These are phyloP conservation scores for Atalantia buxifolia DNA, from an alignment of 345 rosid genomes.

Conservation along the genomic window DNA sequence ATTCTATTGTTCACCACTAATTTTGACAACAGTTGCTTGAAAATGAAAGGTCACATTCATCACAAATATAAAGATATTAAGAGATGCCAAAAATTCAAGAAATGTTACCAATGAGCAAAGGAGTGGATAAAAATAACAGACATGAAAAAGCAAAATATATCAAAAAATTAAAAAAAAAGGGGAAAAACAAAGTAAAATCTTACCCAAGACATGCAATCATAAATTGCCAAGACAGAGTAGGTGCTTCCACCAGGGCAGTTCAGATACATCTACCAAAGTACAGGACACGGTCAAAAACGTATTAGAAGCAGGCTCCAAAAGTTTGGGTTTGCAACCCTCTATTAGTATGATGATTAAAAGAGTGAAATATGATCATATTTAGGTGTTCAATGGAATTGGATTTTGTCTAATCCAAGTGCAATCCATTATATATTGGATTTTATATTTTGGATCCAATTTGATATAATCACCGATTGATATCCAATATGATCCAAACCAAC, in stretches of 20 bases:
- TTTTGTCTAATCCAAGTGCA: too few relatives aligned
- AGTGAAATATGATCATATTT: background rate
- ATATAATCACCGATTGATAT: too few relatives aligned
- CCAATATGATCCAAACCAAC: too few relatives aligned
- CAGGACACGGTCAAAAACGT: constrained; percentile 12
- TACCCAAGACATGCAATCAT: constrained; percentile 98
- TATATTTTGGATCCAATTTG: too few relatives aligned
- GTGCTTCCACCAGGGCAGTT: constrained; percentile 96
- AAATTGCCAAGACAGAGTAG: constrained; percentile 81
- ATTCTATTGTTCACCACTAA: background rate
- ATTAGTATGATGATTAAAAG: background rate
- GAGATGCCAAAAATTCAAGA: background rate
- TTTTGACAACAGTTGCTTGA: too few relatives aligned
- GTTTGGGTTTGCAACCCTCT: background rate
- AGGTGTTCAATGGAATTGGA: too few relatives aligned
- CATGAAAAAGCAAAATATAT: background rate
- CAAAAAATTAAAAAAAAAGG: background rate
- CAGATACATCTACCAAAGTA: constrained; percentile 58
- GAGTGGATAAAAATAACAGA: background rate
- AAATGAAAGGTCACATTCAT: constrained; percentile 1
- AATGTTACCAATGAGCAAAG: background rate
- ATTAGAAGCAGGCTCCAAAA: background rate
- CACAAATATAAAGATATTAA: too few relatives aligned
- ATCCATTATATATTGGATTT: too few relatives aligned
- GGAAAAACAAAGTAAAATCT: constrained; percentile 17